Conservation (phyloP, 352 stramenopile species). For the Globisporangium paddicum region DNA sequence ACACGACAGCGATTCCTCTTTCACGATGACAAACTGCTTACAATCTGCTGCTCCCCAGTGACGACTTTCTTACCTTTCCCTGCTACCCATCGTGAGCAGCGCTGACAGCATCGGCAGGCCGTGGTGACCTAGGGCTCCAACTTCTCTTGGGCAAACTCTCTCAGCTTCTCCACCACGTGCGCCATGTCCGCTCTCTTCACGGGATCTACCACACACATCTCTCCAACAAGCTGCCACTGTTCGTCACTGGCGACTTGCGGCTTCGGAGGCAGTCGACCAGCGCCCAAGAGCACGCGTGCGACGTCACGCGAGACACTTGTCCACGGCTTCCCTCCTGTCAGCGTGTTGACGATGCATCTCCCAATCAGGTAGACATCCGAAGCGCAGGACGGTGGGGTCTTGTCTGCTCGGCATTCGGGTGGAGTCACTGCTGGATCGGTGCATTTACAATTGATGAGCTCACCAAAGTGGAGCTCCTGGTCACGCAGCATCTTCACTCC, state of each 20-base stretch:
- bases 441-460: neutral
- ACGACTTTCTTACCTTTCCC: too few species aligned
- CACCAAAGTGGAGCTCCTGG: neutral
- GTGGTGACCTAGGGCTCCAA: too few species aligned
- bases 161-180: neutral
- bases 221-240: neutral
- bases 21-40: neutral
- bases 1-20: neutral
- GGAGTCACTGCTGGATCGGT: neutral
- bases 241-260: neutral
- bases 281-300: neutral
- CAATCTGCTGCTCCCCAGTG: too few species aligned
- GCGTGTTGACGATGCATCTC: neutral
- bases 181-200: neutral
- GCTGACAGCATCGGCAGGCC: too few species aligned
- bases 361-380: neutral
- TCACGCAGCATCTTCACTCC: neutral
- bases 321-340: neutral
- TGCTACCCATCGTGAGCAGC: too few species aligned
- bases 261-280: neutral
- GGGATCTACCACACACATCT: neutral
- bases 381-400: neutral
- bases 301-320: neutral
- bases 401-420: neutral
- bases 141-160: neutral